Evolutionary conservation across 1,284 basidiomycete genomes (phyloP).

Genomic region (Phenoliferia sp.): DNA sequence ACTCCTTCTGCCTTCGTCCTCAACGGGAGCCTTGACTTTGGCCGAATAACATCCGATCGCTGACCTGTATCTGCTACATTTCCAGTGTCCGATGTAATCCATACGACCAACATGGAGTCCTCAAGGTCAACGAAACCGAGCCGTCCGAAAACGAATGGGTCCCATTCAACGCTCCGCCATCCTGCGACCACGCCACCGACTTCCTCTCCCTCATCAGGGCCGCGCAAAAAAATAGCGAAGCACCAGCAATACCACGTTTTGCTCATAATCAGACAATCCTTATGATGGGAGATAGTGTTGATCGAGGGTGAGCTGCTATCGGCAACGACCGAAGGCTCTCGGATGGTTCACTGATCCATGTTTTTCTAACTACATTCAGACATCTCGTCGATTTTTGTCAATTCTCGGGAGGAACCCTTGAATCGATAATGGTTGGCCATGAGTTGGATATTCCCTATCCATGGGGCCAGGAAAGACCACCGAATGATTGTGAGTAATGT

Average conservation of each 20-base stretch:
- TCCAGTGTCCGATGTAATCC: neutral
- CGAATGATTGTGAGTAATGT: slow-evolving; percentile 9
- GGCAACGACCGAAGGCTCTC: neutral
- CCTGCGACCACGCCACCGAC: slow-evolving; percentile 21
- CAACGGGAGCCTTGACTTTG: too few relatives aligned
- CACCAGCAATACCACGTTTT: slow-evolving; percentile 3
- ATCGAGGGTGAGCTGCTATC: slow-evolving; percentile 12
- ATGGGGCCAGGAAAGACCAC: slow-evolving; percentile 9
- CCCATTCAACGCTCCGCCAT: slow-evolving; percentile 9
- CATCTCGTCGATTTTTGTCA: slow-evolving; percentile 23
- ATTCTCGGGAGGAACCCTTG: slow-evolving; percentile 10
- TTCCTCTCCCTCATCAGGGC: slow-evolving; percentile 10
- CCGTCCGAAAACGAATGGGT: slow-evolving; percentile 21
- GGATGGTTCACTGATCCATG: too few relatives aligned
- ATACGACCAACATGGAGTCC: slow-evolving; percentile 16
- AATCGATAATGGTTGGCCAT: slow-evolving; percentile 15
- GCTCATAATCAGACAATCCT: slow-evolving; percentile 16
- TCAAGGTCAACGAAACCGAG: slow-evolving; percentile 17
- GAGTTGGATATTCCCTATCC: slow-evolving; percentile 18
- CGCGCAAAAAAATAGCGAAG: neutral
- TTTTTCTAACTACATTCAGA: neutral
- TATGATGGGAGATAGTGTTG: slow-evolving; percentile 25
- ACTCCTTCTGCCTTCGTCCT: too few relatives aligned
- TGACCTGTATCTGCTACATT: too few relatives aligned
- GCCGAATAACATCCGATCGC: too few relatives aligned